Percentiles rank a stretch among this genome's conserved stretches.
phyloP scores from a whole-genome alignment of 805 yeast species.

The Candida piceae region DNA sequence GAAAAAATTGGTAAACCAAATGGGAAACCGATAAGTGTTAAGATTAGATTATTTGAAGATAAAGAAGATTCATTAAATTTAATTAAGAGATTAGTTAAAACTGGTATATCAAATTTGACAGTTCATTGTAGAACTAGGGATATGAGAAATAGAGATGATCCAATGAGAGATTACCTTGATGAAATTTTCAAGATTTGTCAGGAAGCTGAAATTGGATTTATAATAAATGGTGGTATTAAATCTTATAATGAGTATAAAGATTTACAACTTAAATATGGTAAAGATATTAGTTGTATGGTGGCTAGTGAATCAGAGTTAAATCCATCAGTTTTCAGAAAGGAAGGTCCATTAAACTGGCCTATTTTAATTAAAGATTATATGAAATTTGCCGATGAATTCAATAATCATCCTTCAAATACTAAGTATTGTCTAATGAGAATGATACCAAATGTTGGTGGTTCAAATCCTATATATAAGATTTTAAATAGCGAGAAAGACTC shows the following conservation, averaged over 20 bases:
- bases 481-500: conserved; percentile 52
- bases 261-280: conserved; percentile 48
- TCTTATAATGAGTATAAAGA: conserved; percentile 47
- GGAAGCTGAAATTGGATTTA: conserved; percentile 59
- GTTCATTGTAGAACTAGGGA: conserved; percentile 86
- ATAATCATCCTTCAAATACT: conserved; percentile 65
- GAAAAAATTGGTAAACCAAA: conserved; percentile 73
- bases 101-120: conserved; percentile 84
- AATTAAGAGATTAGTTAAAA: conserved; percentile 52
- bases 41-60: conserved; percentile 72
- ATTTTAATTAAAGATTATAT: conserved; percentile 51
- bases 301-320: conserved; percentile 88
- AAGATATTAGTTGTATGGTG: conserved; percentile 84
- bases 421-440: conserved; percentile 77
- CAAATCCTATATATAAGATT: conserved; percentile 45
- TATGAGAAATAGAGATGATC: conserved; percentile 85
- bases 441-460: conserved; percentile 44
- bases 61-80: conserved; percentile 56
- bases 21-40: conserved; percentile 80
- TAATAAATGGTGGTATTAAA: conserved; percentile 75
- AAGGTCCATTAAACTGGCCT: conserved; percentile 48
- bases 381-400: conserved; percentile 46
- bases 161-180: conserved; percentile 64
- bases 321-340: conserved; percentile 63
- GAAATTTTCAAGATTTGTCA: conserved; percentile 59